Base-by-base conservation (phyloP, 2,329 filamentous ascomycete genomes). In the Fusarium succisae region DNA sequence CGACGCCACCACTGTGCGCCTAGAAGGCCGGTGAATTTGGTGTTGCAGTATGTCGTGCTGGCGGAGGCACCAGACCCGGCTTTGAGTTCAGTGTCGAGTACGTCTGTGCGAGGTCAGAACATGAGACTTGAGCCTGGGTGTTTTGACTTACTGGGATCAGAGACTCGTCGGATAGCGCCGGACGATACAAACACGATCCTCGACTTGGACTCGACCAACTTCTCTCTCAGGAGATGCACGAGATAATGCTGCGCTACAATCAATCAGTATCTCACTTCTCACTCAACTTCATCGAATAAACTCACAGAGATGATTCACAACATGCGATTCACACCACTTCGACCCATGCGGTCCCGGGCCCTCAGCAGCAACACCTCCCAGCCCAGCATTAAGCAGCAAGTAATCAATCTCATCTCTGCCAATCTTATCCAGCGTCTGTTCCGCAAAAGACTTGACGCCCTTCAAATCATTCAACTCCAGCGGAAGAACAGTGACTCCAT, bases 1-100 rank as follows among this genome's bases (percentile, higher is more conserved):
- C 87, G 86, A 5, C 86, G 86, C 88, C 87, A 89, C 87, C 87
- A 89, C 54, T 89, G 87, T 3, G 87, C 86, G 12, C 82, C 82
- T 2, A 89, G 83, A 0, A 89, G 82, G 69, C 87, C 86, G 2
- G 84, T 80, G 64, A 89, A 89, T 72, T 89, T 89, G 68, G 83
- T 84, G 45, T 82, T 80, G 14, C 72, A 28, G 69, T 89, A 89
- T 14, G 84, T 79, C 0, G 55, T 68, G 5, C 53, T 47, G 0
- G 55, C 71, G 1, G 78, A 73, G 0, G 78, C 77, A 8, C 82
- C 84, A 0, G 86, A 84, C 3, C 78, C 80, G 3, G 81, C 83
- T 28, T 82, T 82, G 18, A 88, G 77, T 37, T 86, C 80, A 1
- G 79, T 69, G 3, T 85, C 83, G 4, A 86, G 76, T 0, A 76